Evolutionary conservation across 805 yeast genomes (phyloP).

Genomic region (Candida yuanshanica): DNA sequence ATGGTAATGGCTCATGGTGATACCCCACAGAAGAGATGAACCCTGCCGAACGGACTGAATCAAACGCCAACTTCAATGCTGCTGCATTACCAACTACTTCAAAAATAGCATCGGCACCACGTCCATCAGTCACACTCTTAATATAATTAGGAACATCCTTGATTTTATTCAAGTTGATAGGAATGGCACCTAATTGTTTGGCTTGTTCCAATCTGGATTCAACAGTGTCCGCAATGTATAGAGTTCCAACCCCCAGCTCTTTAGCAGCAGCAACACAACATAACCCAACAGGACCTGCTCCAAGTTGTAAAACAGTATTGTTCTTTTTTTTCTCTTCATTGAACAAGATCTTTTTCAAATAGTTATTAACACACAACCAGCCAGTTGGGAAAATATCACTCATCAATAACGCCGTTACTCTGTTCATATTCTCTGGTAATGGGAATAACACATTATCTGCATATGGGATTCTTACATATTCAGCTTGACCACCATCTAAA

Average conservation of each 20-base stretch:
- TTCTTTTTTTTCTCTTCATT: constrained; percentile 30
- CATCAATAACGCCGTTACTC: constrained; percentile 46
- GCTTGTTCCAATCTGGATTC: constrained; percentile 62
- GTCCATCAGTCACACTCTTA: constrained; percentile 31
- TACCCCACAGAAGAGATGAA: constrained; percentile 54
- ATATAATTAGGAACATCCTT: constrained; percentile 32
- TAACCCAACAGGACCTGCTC: constrained; percentile 72
- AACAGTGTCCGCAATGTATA: constrained; percentile 60
- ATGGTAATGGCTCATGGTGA: constrained; percentile 53
- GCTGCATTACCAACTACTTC: constrained; percentile 54
- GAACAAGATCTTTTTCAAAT: constrained; percentile 32
- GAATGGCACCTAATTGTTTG: constrained; percentile 43
- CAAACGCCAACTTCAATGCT: constrained; percentile 47
- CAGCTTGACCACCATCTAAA: constrained; percentile 59
- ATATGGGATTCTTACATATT: constrained; percentile 51
- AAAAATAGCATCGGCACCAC: constrained; percentile 56
- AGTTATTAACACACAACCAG: constrained; percentile 50
- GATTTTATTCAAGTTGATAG: constrained; percentile 34
- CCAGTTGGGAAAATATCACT: constrained; percentile 65
- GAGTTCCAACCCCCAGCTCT: constrained; percentile 63
- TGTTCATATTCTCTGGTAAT: constrained; percentile 35
- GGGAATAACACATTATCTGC: constrained; percentile 46
- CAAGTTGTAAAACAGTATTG: constrained; percentile 43
- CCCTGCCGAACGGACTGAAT: constrained; percentile 51
- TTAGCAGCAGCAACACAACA: constrained; percentile 64